These are phyloP conservation scores for Fusarium nelsonii DNA, from an alignment of 2,329 filamentous ascomycete genomes.

Conservation along the genomic window DNA sequence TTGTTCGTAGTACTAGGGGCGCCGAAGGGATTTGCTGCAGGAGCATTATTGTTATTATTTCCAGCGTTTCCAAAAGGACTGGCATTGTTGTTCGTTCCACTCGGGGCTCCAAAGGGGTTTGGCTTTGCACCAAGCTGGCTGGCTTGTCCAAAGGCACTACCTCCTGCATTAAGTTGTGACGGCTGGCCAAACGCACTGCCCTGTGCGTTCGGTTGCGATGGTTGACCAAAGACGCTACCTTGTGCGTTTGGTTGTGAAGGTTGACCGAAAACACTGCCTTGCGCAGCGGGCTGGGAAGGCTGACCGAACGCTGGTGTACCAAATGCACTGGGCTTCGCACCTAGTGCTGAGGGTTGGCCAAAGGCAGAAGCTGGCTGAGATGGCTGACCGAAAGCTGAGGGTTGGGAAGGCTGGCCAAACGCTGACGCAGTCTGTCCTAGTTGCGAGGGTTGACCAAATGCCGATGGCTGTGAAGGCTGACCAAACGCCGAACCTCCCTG, in stretches of 20 bases:
- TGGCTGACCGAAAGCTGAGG: slow-evolving; percentile 50
- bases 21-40: slow-evolving; percentile 49
- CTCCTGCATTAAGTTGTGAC: slow-evolving; percentile 47
- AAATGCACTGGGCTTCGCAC: slow-evolving; percentile 26
- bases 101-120: slow-evolving; percentile 53
- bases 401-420: slow-evolving; percentile 53
- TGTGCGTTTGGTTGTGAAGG: slow-evolving; percentile 49
- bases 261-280: slow-evolving; percentile 52
- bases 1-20: slow-evolving; percentile 33
- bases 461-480: slow-evolving; percentile 49
- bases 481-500: slow-evolving; percentile 48
- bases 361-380: slow-evolving; percentile 41
- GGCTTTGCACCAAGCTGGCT: slow-evolving; percentile 54
- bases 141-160: slow-evolving; percentile 51
- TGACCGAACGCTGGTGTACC: slow-evolving; percentile 53
- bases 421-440: slow-evolving; percentile 40
- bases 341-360: slow-evolving; percentile 39
- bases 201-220: slow-evolving; percentile 49
- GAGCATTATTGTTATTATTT: slow-evolving; percentile 38
- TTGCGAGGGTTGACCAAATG: slow-evolving; percentile 58
- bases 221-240: slow-evolving; percentile 52
- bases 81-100: slow-evolving; percentile 40
- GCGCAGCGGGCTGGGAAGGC: slow-evolving; percentile 49
- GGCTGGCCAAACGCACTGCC: slow-evolving; percentile 53
- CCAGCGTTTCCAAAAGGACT: slow-evolving; percentile 46